Evolutionary conservation across 768 basidiomycete species (phyloP), one percentile per base, ranked within the genome.

Genomic region (Steccherinum ochraceum): DNA sequence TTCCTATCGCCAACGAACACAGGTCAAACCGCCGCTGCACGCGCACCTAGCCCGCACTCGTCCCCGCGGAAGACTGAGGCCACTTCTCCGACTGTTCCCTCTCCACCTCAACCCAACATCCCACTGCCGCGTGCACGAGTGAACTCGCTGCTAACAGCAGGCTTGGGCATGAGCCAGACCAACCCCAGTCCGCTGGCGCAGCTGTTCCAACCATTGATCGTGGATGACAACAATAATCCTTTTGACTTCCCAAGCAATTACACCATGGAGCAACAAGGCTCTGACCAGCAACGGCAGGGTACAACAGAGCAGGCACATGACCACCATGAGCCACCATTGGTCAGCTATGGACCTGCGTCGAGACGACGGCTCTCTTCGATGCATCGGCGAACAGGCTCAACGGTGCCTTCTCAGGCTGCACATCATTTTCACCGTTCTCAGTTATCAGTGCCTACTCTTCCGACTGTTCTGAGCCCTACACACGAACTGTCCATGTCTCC

Each of bases 151-250:
- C 53, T 79, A 45, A 65, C 59, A 30, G 73, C 71, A 18, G 67
- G 67, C 18, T 57, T 61, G 3, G 72, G 73, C 19, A 53, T 60
- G 16, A 57, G 65, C 1, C 73, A 75, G 16, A 72, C 66, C 45
- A 69, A 71, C 24, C 61, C 71, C 7, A 85, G 84, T 59, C 88
- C 89, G 13, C 72, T 91, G 2, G 86, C 86, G 1, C 86, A 88
- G 61, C 71, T 88, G 12, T 91, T 79, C 62, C 84, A 84, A 50
- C 85, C 87, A 12, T 55, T 89, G 18, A 48, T 81, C 4, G 67
- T 86, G 13, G 79, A 82, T 46, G 77, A 79, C 1, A 66, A 72
- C 30, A 35, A 35, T 16, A 35, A 7, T 16, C 30, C 30, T 7
- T 35, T 7, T 16, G 30, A 16, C 7, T 35, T 35, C 30, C n/a